Conservation (phyloP, 345 rosid species). For the Melaleuca alternifolia region DNA sequence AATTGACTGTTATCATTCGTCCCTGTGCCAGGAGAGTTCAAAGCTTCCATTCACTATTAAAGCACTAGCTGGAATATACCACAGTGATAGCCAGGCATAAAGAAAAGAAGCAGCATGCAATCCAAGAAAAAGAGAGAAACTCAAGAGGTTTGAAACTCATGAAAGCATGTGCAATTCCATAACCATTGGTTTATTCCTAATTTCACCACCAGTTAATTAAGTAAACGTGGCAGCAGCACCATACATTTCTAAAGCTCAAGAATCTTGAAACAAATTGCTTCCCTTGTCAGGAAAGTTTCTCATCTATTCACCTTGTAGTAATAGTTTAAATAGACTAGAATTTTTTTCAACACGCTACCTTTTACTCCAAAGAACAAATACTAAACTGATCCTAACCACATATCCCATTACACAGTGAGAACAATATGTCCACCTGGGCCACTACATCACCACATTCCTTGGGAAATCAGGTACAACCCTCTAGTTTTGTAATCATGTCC, state of each 20-base stretch:
- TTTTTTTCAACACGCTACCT: background rate
- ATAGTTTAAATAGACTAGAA: background rate
- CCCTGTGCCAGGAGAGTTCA: background rate
- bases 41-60: background rate
- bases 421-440: background rate
- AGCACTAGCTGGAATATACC: background rate
- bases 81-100: background rate
- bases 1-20: background rate
- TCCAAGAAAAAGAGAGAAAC: background rate
- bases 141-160: background rate
- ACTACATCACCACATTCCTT: background rate
- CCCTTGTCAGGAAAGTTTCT: background rate
- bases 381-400: background rate
- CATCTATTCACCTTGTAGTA: background rate
- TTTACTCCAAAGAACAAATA: background rate
- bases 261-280: background rate
- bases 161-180: background rate
- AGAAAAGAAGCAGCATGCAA: background rate
- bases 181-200: background rate
- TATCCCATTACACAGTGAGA: background rate
- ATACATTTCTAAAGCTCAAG: background rate
- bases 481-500: background rate
- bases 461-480: background rate
- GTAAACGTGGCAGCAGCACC: background rate
- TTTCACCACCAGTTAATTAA: background rate